phyloP scores from a whole-genome alignment of 2,329 filamentous ascomycete species.

The Thermoascus crustaceus region DNA sequence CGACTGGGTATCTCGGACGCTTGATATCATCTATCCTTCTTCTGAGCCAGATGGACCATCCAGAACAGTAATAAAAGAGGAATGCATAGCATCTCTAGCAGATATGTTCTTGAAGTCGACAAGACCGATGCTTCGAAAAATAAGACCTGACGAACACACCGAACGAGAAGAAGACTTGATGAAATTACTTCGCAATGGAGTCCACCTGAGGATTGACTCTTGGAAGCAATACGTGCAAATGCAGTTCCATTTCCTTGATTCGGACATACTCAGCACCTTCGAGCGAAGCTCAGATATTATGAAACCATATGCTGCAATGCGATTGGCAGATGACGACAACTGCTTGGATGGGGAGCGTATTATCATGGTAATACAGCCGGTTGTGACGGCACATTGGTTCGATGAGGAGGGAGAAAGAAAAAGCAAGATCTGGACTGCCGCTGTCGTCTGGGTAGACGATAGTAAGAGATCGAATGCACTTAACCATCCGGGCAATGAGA shows the following conservation, averaged over 20 bases:
- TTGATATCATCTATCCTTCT: slow-evolving; percentile 1
- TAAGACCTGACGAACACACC: too few relatives aligned
- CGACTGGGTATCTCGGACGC: not conserved
- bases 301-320: not conserved
- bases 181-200: not conserved
- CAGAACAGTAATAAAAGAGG: too few relatives aligned
- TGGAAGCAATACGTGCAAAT: not conserved
- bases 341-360: not conserved
- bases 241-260: not conserved
- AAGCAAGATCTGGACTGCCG: not conserved
- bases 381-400: not conserved
- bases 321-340: too few relatives aligned
- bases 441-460: not conserved
- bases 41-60: too few relatives aligned
- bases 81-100: too few relatives aligned
- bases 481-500: not conserved
- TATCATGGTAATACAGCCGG: not conserved
- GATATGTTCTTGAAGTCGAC: not conserved
- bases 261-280: not conserved
- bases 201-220: not conserved
- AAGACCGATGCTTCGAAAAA: not conserved
- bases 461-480: not conserved
- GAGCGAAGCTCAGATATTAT: not conserved
- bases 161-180: not conserved
- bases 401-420: not conserved